Evolutionary conservation across 352 stramenopile genomes (phyloP).

Genomic region (Phytophthora sp.): DNA sequence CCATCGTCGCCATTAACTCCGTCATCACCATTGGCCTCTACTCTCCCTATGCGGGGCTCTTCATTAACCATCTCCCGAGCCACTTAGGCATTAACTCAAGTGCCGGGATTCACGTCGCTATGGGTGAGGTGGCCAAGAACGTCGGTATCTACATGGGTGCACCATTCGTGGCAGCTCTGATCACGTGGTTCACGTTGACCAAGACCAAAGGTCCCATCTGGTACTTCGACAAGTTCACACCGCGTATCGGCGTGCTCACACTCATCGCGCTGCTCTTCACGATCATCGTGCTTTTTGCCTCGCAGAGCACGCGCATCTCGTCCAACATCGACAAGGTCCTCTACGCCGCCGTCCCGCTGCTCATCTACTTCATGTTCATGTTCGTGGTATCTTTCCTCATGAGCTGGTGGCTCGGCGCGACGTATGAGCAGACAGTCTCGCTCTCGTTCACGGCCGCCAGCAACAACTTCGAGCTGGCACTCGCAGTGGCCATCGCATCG

Average conservation of each 20-base stretch:
- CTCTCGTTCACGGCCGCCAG: conserved; percentile 74
- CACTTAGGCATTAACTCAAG: conserved; percentile 49
- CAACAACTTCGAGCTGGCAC: conserved; percentile 82
- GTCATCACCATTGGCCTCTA: conserved; percentile 68
- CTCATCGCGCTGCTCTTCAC: conserved; percentile 65
- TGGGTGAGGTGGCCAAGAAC: conserved; percentile 55
- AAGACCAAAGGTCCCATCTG: conserved; percentile 43
- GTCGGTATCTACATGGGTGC: conserved; percentile 70
- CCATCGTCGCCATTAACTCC: conserved; percentile 75
- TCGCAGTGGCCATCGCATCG: conserved; percentile 65
- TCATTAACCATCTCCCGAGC: conserved; percentile 56
- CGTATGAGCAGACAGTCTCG: conserved; percentile 48
- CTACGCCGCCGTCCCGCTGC: conserved; percentile 58
- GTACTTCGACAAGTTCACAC: conserved; percentile 56
- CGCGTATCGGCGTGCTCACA: conserved; percentile 52
- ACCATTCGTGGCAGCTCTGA: conserved; percentile 45
- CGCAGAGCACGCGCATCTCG: conserved; percentile 65
- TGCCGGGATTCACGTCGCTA: conserved; percentile 44
- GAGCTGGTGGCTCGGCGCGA: conserved; percentile 39
- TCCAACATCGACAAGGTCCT: conserved; percentile 61
- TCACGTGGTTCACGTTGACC: conserved; percentile 48
- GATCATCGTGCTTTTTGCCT: conserved; percentile 72
- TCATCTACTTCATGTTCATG: conserved; percentile 70
- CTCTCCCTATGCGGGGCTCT: conserved; percentile 60
- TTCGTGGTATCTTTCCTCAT: conserved; percentile 52